phyloP scores from a whole-genome alignment of 768 basidiomycete genomes.

The Auricularia auricula-judae region DNA sequence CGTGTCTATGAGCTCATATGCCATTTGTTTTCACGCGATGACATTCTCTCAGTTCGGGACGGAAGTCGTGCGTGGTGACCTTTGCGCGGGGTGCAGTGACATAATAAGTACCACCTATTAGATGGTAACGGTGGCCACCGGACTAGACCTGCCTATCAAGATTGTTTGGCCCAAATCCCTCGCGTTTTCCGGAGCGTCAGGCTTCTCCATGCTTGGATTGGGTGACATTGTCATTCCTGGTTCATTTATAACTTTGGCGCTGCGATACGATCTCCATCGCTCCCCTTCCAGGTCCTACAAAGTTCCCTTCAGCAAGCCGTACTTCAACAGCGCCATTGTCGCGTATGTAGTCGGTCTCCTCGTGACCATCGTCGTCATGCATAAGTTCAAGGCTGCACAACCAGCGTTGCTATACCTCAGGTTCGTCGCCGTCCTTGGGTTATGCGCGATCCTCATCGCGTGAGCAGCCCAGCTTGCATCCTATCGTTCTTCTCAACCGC shows the following conservation, averaged over 20 bases:
- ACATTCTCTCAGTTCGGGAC: conserved; percentile 45
- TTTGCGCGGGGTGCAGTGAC: background rate
- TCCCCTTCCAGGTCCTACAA: conserved; percentile 12
- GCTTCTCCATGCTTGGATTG: conserved; percentile 84
- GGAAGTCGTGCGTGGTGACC: conserved; percentile 48
- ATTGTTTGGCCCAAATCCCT: conserved; percentile 74
- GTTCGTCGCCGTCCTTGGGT: conserved; percentile 26
- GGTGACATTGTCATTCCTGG: conserved; percentile 72
- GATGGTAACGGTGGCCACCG: conserved; percentile 92
- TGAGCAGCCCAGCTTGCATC: conserved; percentile 61
- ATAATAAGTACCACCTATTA: conserved; percentile 16
- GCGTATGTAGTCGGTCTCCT: conserved; percentile 68
- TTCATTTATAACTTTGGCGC: conserved; percentile 68
- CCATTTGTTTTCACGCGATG: conserved; percentile 4
- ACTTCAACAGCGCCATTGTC: conserved; percentile 56
- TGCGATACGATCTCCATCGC: conserved; percentile 70
- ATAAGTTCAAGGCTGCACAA: conserved; percentile 62
- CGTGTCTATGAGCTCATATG: background rate
- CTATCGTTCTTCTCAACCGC: conserved; percentile 54
- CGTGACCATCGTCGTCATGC: conserved; percentile 80
- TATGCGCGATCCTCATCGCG: background rate
- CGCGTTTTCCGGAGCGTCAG: conserved; percentile 34
- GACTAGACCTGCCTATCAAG: conserved; percentile 88
- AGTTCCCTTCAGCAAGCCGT: conserved; percentile 39
- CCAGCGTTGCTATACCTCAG: conserved; percentile 90